Evolutionary conservation across 1,284 basidiomycete species (phyloP), one percentile per base, ranked within the genome.

Genomic region (Erythrobasidium hasegawianum): DNA sequence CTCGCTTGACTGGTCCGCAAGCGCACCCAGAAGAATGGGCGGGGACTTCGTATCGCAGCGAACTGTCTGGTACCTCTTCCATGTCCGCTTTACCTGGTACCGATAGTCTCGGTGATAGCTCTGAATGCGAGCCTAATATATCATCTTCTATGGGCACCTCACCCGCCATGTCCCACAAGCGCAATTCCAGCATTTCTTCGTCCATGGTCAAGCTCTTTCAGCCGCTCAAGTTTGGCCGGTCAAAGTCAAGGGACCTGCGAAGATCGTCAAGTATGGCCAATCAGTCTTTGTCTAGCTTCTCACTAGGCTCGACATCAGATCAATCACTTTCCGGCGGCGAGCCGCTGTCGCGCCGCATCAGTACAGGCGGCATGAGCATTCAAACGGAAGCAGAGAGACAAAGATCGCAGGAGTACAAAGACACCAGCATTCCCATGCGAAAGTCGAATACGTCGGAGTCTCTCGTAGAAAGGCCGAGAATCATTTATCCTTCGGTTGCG

Each of bases 221-320:
- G 26, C 61, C 61, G 2, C 61, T 64, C 33, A 65, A 65, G 20
- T 56, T 65, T 7, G 62, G 62, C 16, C 62, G 62, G 10, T 58
- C 62, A 13, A 65, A 58, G 33, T 49, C 41, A 27, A 39, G 47
- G 20, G 62, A 65, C 13, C 29, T 38, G 26, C 16, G 38, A 18
- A 14, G 54, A 24, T 18, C 27, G 4, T 27, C 55, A 20, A 65
- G 57, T 41, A 20, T 50, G 29, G 54, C 50, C 10, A 53, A 41
- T 38, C 14, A 55, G 26, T 29, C 43, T 13, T 43, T 52, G 33
- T 58, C 62, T 20, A 57, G 41, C 4, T 26, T 29, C n/a, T 50
- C 29, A 11, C 33, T 50, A 11, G 24, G 50, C 26, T 39, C 33
- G 18, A 38, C 61, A 11, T 22, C 50, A 4, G 27, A 50, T 14